A percentile compares a stretch with the other conserved stretches of the same genome.
These are phyloP conservation scores for Cetraspora pellucida DNA, from an alignment of 192 early-diverging fungal genomes.

Conservation along the genomic window DNA sequence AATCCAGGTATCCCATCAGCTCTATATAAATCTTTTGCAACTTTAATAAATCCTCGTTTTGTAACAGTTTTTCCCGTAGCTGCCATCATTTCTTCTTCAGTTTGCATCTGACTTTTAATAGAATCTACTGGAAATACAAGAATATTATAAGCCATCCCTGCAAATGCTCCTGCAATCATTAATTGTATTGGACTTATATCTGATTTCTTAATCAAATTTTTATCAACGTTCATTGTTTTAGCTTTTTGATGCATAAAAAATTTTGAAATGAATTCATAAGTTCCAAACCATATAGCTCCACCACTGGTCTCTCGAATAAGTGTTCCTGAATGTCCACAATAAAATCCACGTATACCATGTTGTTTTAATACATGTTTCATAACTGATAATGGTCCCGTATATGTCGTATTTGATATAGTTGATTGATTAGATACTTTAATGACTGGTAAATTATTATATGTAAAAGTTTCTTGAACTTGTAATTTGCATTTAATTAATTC, in stretches of 20 bases:
- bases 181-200: slow-evolving; percentile 74
- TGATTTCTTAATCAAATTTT: slow-evolving; percentile 55
- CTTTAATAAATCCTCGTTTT: slow-evolving; percentile 58
- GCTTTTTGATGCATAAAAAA: slow-evolving; percentile 49
- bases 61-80: neutral
- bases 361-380: slow-evolving; percentile 53
- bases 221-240: slow-evolving; percentile 23
- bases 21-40: slow-evolving; percentile 69
- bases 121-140: slow-evolving; percentile 92
- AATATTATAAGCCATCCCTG: slow-evolving; percentile 88
- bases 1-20: slow-evolving; percentile 81
- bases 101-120: slow-evolving; percentile 94
- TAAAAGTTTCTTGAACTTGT: slow-evolving; percentile 76
- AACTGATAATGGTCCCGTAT: slow-evolving; percentile 60
- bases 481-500: slow-evolving; percentile 97
- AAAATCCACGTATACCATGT: slow-evolving; percentile 70
- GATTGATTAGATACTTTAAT: neutral
- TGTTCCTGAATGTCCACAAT: slow-evolving; percentile 80
- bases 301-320: slow-evolving; percentile 87
- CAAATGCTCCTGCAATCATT: slow-evolving; percentile 86
- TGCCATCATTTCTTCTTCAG: slow-evolving; percentile 60
- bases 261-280: slow-evolving; percentile 79
- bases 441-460: no score
- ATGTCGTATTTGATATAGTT: neutral
- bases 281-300: slow-evolving; percentile 96